These are phyloP conservation scores for Trypanosoma avium DNA, from an alignment of 208 protist genomes.

Conservation along the genomic window DNA sequence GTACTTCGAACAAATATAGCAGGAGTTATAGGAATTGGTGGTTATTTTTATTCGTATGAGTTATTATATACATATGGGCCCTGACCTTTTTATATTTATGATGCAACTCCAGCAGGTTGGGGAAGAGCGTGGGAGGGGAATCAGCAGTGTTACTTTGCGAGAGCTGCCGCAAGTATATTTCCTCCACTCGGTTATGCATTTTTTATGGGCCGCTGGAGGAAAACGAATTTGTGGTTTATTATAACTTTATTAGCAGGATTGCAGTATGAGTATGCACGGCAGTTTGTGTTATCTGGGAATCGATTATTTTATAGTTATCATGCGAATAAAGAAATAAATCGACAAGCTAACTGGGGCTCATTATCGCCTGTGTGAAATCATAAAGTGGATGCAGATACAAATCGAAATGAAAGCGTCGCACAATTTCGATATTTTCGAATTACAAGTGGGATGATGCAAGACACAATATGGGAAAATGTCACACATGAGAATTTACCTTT, in stretches of 20 bases:
- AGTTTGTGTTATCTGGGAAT: slow-evolving; percentile 56
- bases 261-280: slow-evolving; percentile 80
- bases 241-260: slow-evolving; percentile 35
- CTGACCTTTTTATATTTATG: slow-evolving; percentile 60
- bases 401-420: slow-evolving; percentile 67
- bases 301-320: slow-evolving; percentile 80
- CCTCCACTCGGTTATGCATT: slow-evolving; percentile 77
- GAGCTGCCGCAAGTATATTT: slow-evolving; percentile 64
- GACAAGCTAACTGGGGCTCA: slow-evolving; percentile 73
- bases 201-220: slow-evolving; percentile 79
- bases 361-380: slow-evolving; percentile 59
- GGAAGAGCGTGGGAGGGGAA: slow-evolving; percentile 76
- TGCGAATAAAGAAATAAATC: slow-evolving; percentile 56
- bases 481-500: slow-evolving; percentile 78
- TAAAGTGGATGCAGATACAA: slow-evolving; percentile 80
- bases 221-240: slow-evolving; percentile 61
- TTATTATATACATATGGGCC: slow-evolving; percentile 87
- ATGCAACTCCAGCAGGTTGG: slow-evolving; percentile 72
- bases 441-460: slow-evolving; percentile 61
- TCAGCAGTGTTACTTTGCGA: slow-evolving; percentile 60
- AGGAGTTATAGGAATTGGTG: slow-evolving; percentile 59
- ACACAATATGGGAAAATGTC: slow-evolving; percentile 78
- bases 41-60: slow-evolving; percentile 89
- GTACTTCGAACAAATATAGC: slow-evolving; percentile 66
- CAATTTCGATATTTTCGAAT: slow-evolving; percentile 79